Percentiles rank a stretch among this genome's conserved stretches.
These are phyloP conservation scores for Tephrocybe sp. DNA, from an alignment of 768 basidiomycete genomes.

Conservation along the genomic window DNA sequence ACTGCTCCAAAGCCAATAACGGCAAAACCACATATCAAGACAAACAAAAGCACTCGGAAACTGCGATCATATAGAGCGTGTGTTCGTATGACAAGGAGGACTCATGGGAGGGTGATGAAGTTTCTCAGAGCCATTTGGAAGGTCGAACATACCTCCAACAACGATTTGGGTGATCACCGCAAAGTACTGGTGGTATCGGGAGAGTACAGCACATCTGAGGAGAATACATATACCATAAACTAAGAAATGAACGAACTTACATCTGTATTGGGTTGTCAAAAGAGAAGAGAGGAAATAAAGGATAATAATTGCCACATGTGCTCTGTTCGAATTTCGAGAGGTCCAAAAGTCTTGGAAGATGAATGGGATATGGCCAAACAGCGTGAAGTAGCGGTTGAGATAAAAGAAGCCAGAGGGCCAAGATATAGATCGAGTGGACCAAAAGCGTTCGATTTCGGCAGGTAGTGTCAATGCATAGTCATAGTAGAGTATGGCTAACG, in stretches of 20 bases:
- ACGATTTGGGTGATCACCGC: constrained; percentile 34
- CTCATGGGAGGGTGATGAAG: constrained; percentile 31
- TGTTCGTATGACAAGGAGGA: constrained; percentile 34
- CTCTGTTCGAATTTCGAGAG: constrained; percentile 19
- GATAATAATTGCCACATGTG: too few species aligned
- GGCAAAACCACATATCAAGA: constrained; percentile 23
- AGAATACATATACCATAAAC: not conserved
- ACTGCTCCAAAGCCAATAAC: constrained; percentile 30
- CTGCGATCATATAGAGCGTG: constrained; percentile 39
- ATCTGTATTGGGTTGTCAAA: not conserved
- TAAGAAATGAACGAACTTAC: not conserved
- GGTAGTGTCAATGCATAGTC: constrained; percentile 49
- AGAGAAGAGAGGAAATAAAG: too few species aligned
- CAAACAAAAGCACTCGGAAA: constrained; percentile 24
- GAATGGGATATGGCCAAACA: constrained; percentile 39
- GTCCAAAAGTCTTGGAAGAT: constrained; percentile 33
- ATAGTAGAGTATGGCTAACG: constrained; percentile 41
- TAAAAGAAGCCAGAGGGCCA: constrained; percentile 40
- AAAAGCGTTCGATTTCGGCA: constrained; percentile 44
- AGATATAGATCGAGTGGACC: constrained; percentile 30
- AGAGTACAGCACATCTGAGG: constrained; percentile 25
- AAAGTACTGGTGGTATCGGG: constrained; percentile 29
- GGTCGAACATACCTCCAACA: constrained; percentile 21
- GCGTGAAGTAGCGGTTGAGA: constrained; percentile 40
- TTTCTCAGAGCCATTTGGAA: constrained; percentile 21